Percentiles rank a stretch among this genome's conserved stretches.
Conservation (phyloP, 2,329 filamentous ascomycete genomes). For the Aspergillus sp. region DNA sequence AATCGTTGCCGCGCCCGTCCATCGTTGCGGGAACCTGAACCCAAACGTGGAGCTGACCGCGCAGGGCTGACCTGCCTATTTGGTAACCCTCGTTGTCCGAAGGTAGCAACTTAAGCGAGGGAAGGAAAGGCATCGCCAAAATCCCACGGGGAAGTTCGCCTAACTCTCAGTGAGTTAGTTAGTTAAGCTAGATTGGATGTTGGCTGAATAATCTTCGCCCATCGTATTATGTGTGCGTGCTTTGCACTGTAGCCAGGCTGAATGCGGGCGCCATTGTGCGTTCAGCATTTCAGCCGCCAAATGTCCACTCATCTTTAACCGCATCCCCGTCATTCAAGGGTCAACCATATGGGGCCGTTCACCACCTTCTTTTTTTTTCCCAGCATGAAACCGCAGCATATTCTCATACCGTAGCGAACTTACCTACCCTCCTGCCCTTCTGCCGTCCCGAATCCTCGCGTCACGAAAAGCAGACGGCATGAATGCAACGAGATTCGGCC, state of each 20-base stretch:
- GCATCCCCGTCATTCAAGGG: constrained; percentile 4
- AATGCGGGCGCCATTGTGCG: constrained; percentile 12
- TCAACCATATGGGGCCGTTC: background rate
- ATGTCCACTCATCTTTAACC: background rate
- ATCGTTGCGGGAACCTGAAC: background rate
- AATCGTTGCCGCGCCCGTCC: background rate
- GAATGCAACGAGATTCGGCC: background rate
- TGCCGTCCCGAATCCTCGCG: background rate
- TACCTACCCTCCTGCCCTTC: background rate
- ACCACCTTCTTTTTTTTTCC: background rate
- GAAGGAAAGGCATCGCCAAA: background rate
- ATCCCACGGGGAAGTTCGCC: constrained; percentile 12
- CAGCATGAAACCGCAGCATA: background rate
- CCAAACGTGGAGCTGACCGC: constrained; percentile 5
- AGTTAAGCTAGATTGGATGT: background rate
- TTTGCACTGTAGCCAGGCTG: background rate
- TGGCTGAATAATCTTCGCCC: background rate
- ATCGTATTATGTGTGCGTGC: too few species aligned
- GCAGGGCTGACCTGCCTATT: constrained; percentile 11
- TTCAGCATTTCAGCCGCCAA: constrained; percentile 9
- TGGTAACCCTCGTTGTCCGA: background rate
- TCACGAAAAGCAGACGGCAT: background rate
- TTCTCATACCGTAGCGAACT: background rate
- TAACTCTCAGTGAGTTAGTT: constrained; percentile 2
- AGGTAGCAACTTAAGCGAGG: constrained; percentile 11